Conservation (phyloP, 192 early-diverging fungal genomes). For the Coemansia sp. region DNA sequence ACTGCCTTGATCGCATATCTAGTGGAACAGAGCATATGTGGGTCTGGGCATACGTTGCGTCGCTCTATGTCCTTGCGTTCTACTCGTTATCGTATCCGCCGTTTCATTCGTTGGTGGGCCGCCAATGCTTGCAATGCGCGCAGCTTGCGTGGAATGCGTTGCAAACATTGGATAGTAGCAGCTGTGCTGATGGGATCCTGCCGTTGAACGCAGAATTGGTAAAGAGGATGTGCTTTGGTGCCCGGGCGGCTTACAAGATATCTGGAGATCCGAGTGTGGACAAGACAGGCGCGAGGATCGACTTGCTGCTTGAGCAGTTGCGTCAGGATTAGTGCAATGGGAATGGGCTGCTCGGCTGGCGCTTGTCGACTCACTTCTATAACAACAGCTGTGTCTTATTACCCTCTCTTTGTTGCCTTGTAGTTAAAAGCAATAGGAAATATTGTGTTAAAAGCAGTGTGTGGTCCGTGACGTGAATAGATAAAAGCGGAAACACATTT, state of each 20-base stretch:
- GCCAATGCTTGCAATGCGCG: conserved; percentile 34
- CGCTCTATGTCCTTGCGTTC: conserved; percentile 41
- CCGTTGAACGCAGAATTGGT: neutral
- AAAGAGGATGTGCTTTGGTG: neutral
- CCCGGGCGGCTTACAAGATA: neutral
- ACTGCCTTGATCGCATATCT: conserved; percentile 23
- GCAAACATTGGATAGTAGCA: neutral
- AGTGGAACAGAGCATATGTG: neutral
- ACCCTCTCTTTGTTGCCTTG: too few species aligned
- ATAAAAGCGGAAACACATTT: too few species aligned
- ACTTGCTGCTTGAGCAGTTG: neutral
- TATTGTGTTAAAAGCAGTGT: too few species aligned
- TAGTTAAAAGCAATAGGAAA: too few species aligned
- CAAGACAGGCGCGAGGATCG: neutral
- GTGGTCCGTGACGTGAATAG: too few species aligned
- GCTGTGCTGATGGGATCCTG: neutral
- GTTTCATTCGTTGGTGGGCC: conserved; percentile 27
- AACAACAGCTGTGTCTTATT: too few species aligned
- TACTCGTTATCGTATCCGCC: conserved; percentile 22
- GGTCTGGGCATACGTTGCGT: conserved; percentile 24
- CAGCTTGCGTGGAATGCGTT: conserved; percentile 9
- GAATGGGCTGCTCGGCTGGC: too few species aligned
- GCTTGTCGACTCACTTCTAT: too few species aligned
- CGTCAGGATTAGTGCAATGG: neutral
- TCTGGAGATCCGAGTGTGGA: neutral